Percentiles rank a stretch among this genome's conserved stretches.
phyloP scores from a whole-genome alignment of 208 protist species.

The Acanthamoeba rhysodes region DNA sequence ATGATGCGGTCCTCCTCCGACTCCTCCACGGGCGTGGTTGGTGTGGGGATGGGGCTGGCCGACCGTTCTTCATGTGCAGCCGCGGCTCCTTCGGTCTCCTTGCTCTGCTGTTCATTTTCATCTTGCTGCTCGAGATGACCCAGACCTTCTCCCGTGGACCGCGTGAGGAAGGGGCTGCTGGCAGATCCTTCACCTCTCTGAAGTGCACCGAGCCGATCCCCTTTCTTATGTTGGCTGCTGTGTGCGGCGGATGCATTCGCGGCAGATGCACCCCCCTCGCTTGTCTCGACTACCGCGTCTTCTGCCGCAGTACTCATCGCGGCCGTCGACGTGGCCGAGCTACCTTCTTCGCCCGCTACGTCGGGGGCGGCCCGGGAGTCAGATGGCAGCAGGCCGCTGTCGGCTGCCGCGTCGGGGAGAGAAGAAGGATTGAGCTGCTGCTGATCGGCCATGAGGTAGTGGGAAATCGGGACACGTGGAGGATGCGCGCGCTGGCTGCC shows the following conservation, averaged over 20 bases:
- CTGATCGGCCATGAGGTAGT: not conserved
- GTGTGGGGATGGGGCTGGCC: not conserved
- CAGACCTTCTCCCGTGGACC: not conserved
- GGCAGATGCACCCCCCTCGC: no score
- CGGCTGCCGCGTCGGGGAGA: not conserved
- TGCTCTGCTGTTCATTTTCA: not conserved
- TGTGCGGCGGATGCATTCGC: no score
- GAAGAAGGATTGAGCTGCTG: not conserved
- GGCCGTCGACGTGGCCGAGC: no score
- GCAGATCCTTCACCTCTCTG: not conserved
- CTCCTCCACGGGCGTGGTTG: not conserved
- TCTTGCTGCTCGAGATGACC: not conserved
- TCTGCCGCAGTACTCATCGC: no score
- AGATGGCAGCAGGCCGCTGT: no score
- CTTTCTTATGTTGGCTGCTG: not conserved
- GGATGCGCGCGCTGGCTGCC: no score
- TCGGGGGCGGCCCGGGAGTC: no score
- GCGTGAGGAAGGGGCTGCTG: not conserved
- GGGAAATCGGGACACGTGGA: not conserved
- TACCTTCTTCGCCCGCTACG: no score
- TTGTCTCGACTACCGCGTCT: no score
- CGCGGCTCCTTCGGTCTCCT: not conserved
- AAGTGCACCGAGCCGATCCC: not conserved
- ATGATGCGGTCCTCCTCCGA: constrained; percentile 15
- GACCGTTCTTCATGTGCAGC: not conserved